Evolutionary conservation across 768 basidiomycete species (phyloP).

Genomic region (Rhodotorula babjevae): DNA sequence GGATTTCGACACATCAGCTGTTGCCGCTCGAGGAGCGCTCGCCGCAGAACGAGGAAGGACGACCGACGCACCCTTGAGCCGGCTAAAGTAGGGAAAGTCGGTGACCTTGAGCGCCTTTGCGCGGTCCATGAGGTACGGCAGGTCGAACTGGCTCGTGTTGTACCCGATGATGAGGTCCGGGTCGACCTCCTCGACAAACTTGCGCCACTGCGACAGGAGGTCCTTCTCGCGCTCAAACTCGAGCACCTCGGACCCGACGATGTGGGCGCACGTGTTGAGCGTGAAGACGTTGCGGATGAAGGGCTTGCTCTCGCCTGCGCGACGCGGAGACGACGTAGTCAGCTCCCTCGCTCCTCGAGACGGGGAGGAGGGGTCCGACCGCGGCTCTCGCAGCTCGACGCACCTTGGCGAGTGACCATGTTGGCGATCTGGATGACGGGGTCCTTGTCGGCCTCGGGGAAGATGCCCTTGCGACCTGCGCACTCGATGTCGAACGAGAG

Average conservation of each 20-base stretch:
- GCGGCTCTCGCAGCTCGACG: slow-evolving; percentile 16
- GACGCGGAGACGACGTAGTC: too few relatives aligned
- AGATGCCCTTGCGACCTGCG: slow-evolving; percentile 93
- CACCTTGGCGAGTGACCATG: slow-evolving; percentile 97
- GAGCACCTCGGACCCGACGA: slow-evolving; percentile 95
- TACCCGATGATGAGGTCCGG: slow-evolving; percentile 96
- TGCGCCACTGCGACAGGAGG: slow-evolving; percentile 77
- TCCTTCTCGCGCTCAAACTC: slow-evolving; percentile 69
- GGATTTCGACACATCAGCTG: slow-evolving; percentile 18
- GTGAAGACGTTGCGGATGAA: slow-evolving; percentile 97
- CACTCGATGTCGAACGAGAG: slow-evolving; percentile 99
- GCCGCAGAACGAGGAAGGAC: neutral
- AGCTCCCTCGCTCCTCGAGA: too few relatives aligned
- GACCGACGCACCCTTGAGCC: slow-evolving; percentile 59
- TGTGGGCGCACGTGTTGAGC: slow-evolving; percentile 85
- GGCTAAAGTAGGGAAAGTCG: slow-evolving; percentile 69
- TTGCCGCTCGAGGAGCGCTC: neutral
- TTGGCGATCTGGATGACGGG: slow-evolving; percentile 98
- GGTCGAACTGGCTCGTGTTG: slow-evolving; percentile 88
- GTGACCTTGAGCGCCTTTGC: slow-evolving; percentile 70
- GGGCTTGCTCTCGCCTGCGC: slow-evolving; percentile 75
- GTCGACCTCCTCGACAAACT: slow-evolving; percentile 83
- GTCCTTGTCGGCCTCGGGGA: slow-evolving; percentile 82
- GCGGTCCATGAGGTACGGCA: slow-evolving; percentile 90
- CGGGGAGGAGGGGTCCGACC: too few relatives aligned